These are phyloP conservation scores for Sporothrix protearum DNA, from an alignment of 2,329 filamentous ascomycete genomes.

Conservation along the genomic window DNA sequence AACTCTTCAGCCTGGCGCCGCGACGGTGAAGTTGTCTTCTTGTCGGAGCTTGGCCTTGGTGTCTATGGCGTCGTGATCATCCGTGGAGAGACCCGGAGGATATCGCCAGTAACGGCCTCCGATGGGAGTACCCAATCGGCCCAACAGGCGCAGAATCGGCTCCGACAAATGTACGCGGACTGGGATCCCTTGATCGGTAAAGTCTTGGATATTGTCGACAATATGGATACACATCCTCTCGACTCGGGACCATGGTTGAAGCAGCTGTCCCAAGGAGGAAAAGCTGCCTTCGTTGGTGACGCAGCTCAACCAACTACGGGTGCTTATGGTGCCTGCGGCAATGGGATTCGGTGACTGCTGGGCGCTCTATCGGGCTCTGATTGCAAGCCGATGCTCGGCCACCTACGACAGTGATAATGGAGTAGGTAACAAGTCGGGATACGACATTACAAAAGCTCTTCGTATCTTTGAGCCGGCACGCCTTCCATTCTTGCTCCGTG, in stretches of 20 bases:
- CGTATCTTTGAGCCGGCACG: background rate
- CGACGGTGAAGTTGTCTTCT: background rate
- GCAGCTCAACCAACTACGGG: conserved; percentile 27
- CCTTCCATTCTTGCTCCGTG: background rate
- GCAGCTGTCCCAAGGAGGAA: conserved; percentile 9
- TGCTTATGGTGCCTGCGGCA: conserved; percentile 20
- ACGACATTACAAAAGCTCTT: background rate
- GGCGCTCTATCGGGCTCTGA: conserved; percentile 24
- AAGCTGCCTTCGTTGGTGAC: conserved; percentile 24
- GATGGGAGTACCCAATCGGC: background rate
- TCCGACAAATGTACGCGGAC: background rate
- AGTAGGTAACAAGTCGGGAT: background rate
- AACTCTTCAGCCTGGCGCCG: conserved; percentile 2
- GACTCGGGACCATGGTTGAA: conserved; percentile 22
- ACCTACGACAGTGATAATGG: background rate
- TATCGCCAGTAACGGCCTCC: background rate
- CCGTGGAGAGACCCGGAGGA: background rate
- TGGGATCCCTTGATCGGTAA: conserved; percentile 10
- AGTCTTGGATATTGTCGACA: conserved; percentile 21
- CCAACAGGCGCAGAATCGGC: background rate
- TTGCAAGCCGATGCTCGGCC: background rate
- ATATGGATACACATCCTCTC: conserved; percentile 25
- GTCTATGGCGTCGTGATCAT: conserved; percentile 4
- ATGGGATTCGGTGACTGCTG: conserved; percentile 23
- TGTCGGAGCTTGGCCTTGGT: conserved; percentile 1